phyloP scores from a whole-genome alignment of 2,329 filamentous ascomycete genomes.

The Pyrenochaeta sp. region DNA sequence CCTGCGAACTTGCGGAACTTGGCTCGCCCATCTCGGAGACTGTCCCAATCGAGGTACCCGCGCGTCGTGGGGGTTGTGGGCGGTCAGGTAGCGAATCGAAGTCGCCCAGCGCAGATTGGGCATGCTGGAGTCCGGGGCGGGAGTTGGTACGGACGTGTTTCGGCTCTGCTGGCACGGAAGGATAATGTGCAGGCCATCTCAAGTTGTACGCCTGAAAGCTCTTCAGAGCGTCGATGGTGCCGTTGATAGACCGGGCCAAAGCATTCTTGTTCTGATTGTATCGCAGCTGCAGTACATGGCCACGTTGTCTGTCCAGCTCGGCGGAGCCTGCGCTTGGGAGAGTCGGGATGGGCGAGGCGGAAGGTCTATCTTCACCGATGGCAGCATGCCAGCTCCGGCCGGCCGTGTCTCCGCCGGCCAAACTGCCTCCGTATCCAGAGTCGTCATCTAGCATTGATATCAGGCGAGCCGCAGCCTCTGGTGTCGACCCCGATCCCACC shows the following conservation, averaged over 20 bases:
- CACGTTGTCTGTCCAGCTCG: conserved; percentile 73
- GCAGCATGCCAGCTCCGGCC: no score
- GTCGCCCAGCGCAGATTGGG: conserved; percentile 67
- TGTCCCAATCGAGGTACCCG: conserved; percentile 74
- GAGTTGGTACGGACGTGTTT: conserved; percentile 57
- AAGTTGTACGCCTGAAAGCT: conserved; percentile 88
- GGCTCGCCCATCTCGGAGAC: conserved; percentile 73
- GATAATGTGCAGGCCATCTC: conserved; percentile 94
- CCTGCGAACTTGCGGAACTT: conserved; percentile 74
- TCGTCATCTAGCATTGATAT: no score
- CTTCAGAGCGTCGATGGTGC: conserved; percentile 83
- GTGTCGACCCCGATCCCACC: no score
- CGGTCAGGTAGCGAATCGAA: conserved; percentile 53
- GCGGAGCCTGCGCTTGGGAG: no score
- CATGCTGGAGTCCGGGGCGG: conserved; percentile 70
- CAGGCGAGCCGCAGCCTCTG: no score
- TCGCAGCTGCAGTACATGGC: conserved; percentile 89
- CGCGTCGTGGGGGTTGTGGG: conserved; percentile 68
- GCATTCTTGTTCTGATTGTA: conserved; percentile 92
- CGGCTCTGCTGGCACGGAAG: conserved; percentile 71
- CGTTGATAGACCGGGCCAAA: conserved; percentile 86
- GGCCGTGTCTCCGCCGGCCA: no score
- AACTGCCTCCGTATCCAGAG: no score
- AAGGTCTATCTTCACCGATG: no score
- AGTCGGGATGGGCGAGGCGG: no score